These are phyloP conservation scores for Pseudomonodictys pantanalensis DNA, from an alignment of 495 filamentous ascomycete species.

Conservation along the genomic window DNA sequence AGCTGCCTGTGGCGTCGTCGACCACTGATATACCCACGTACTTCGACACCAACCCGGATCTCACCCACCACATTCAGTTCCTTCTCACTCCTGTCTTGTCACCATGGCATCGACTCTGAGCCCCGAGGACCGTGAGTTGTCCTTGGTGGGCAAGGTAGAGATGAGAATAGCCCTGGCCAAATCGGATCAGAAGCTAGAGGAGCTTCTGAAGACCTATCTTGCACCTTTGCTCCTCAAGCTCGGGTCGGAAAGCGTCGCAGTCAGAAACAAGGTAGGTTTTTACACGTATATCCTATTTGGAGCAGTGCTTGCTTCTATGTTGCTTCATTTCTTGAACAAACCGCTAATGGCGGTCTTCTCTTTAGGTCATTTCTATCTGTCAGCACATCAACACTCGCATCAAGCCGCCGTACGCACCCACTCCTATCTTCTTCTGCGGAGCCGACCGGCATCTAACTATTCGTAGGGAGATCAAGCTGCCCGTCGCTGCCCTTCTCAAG, in stretches of 20 bases:
- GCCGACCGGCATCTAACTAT: conserved; percentile 26
- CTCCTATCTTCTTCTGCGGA: background rate
- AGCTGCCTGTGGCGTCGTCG: conserved; percentile 29
- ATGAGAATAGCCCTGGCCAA: conserved; percentile 82
- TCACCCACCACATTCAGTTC: background rate
- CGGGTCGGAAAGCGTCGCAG: conserved; percentile 70
- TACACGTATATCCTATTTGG: background rate
- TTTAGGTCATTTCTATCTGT: conserved; percentile 65
- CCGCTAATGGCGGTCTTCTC: conserved; percentile 33
- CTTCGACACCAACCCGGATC: background rate
- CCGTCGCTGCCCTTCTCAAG: conserved; percentile 75
- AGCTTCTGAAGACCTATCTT: conserved; percentile 74
- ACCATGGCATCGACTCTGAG: conserved; percentile 15
- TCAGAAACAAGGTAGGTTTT: conserved; percentile 73
- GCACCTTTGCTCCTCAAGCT: conserved; percentile 80
- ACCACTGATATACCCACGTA: too few species aligned
- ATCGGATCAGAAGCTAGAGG: conserved; percentile 75
- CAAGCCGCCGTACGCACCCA: conserved; percentile 49
- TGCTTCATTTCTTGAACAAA: conserved; percentile 2
- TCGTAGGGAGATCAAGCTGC: conserved; percentile 64
- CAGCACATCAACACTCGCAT: conserved; percentile 77
- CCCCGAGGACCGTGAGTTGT: conserved; percentile 71
- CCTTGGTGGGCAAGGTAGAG: conserved; percentile 84
- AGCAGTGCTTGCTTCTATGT: background rate
- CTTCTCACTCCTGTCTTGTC: background rate